These are phyloP conservation scores for Fomitopsis schrenkii DNA, from an alignment of 1,284 basidiomycete genomes.

Conservation along the genomic window DNA sequence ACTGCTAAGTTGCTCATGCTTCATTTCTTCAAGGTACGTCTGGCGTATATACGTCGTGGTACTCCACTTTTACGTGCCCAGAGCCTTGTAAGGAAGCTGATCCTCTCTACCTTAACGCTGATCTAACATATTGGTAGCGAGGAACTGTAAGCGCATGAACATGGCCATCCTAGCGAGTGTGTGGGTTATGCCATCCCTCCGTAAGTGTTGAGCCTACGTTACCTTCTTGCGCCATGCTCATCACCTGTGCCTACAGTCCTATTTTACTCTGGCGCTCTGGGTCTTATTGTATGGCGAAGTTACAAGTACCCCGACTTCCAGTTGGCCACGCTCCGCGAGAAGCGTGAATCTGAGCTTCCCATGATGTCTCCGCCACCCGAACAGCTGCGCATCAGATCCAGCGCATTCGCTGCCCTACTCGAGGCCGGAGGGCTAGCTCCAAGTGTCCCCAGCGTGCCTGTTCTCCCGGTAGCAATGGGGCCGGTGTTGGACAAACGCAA, in stretches of 20 bases:
- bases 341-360: constrained; percentile 16
- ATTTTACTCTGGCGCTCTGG: constrained; percentile 34
- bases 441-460: background rate
- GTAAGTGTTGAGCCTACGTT: constrained; percentile 31
- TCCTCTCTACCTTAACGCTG: background rate
- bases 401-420: constrained; percentile 1
- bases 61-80: constrained; percentile 39
- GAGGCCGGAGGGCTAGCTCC: background rate
- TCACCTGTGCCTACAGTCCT: constrained; percentile 28
- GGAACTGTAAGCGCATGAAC: constrained; percentile 43
- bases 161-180: constrained; percentile 46
- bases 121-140: background rate
- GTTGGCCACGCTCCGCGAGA: constrained; percentile 7
- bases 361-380: constrained; percentile 20
- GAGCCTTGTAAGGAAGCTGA: constrained; percentile 31
- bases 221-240: background rate
- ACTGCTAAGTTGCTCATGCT: background rate
- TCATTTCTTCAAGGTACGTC: constrained; percentile 38
- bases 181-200: constrained; percentile 51
- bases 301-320: constrained; percentile 11
- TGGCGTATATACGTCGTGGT: constrained; percentile 39
- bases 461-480: background rate
- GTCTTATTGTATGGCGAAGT: constrained; percentile 28
- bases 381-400: constrained; percentile 2
- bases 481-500: background rate